Conservation (phyloP, 2,329 filamentous ascomycete genomes). For the Tolypocladium tundrense region DNA sequence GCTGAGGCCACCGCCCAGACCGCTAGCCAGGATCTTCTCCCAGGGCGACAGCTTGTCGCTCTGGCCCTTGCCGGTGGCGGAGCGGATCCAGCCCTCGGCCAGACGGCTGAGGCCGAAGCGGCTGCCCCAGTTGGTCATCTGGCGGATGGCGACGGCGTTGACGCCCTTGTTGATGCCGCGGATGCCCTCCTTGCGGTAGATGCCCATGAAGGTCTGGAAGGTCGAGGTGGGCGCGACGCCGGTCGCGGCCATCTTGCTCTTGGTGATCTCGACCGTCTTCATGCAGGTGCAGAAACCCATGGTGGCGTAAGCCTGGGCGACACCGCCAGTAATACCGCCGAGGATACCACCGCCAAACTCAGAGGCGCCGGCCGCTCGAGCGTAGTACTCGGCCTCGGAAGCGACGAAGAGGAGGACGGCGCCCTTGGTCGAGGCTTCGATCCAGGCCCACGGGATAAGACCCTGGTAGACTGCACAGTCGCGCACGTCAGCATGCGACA, state of each 20-base stretch:
- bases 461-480: slow-evolving; percentile 80
- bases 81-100: slow-evolving; percentile 81
- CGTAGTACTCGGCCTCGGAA: slow-evolving; percentile 94
- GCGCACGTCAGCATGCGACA: slow-evolving; percentile 4
- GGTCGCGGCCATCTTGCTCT: slow-evolving; percentile 80
- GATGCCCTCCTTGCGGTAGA: slow-evolving; percentile 91
- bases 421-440: slow-evolving; percentile 98
- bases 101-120: slow-evolving; percentile 90
- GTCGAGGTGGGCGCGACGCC: slow-evolving; percentile 84
- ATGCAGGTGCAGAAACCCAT: slow-evolving; percentile 99
- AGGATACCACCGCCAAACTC: slow-evolving; percentile 83
- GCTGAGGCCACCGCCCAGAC: slow-evolving; percentile 82
- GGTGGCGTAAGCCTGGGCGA: slow-evolving; percentile 96
- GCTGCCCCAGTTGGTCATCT: slow-evolving; percentile 99
- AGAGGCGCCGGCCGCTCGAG: slow-evolving; percentile 68
- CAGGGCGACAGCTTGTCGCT: slow-evolving; percentile 63
- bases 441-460: slow-evolving; percentile 99
- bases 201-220: slow-evolving; percentile 91
- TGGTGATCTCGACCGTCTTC: slow-evolving; percentile 99
- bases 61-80: slow-evolving; percentile 65
- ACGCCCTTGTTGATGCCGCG: slow-evolving; percentile 96
- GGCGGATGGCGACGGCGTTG: slow-evolving; percentile 95
- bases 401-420: slow-evolving; percentile 98
- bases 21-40: slow-evolving; percentile 85
- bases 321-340: slow-evolving; percentile 86